phyloP scores from a whole-genome alignment of 2,329 filamentous ascomycete genomes.

The Cercospora sojina region DNA sequence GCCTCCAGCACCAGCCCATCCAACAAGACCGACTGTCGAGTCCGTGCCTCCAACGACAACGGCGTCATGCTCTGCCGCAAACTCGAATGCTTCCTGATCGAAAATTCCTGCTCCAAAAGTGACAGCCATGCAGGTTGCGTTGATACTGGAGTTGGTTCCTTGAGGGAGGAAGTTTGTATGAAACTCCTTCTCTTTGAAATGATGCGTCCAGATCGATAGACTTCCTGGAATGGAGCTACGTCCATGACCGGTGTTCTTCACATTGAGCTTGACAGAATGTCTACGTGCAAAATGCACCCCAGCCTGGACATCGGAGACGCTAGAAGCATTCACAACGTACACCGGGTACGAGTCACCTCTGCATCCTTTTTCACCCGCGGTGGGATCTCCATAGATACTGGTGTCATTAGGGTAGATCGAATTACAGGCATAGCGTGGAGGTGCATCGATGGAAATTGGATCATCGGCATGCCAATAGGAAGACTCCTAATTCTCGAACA shows the following conservation, averaged over 20 bases:
- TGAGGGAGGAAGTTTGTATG: not conserved
- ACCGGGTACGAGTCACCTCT: not conserved
- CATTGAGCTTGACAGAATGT: not conserved
- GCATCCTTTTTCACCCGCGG: not conserved
- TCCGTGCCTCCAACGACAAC: conserved; percentile 27
- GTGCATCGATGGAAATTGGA: not conserved
- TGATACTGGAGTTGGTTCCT: not conserved
- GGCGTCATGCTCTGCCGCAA: conserved; percentile 11
- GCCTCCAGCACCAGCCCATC: conserved; percentile 28
- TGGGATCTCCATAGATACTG: not conserved
- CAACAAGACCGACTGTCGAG: conserved; percentile 27
- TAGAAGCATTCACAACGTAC: not conserved
- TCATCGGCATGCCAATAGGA: not conserved
- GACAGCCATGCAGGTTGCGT: not conserved
- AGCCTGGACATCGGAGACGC: not conserved
- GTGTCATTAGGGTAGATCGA: not conserved
- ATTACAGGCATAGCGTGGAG: not conserved
- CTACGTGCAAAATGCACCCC: not conserved
- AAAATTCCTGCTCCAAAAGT: conserved; percentile 22
- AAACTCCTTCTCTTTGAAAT: not conserved
- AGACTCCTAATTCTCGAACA: not conserved
- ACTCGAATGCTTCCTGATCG: conserved; percentile 18
- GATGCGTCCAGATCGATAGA: not conserved
- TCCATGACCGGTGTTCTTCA: not conserved
- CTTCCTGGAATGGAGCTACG: not conserved